These are phyloP conservation scores for Phaeodactylum tricornutum DNA, from an alignment of 108 stramenopile species.

Conservation along the genomic window DNA sequence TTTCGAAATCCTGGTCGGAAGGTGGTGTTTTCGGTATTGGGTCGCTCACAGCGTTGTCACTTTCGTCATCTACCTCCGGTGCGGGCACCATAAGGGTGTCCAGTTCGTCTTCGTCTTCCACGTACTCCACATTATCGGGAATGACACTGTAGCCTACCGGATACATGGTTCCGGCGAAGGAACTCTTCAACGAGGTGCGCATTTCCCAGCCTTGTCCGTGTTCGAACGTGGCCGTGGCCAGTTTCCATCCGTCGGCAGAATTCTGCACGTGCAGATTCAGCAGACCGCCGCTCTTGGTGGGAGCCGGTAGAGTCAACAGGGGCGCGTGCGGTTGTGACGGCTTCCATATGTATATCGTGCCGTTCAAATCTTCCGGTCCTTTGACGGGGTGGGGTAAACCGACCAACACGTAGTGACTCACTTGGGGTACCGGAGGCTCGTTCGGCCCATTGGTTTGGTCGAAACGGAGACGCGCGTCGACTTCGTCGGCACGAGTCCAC, in stretches of 20 bases:
- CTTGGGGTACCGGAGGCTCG: no score
- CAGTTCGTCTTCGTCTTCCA: constrained; percentile 53
- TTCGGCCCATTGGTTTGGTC: background rate
- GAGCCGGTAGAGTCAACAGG: constrained; percentile 8
- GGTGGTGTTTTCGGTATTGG: no score
- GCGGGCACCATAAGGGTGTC: constrained; percentile 17
- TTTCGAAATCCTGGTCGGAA: constrained; percentile 27
- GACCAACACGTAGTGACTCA: no score
- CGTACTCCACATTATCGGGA: constrained; percentile 47
- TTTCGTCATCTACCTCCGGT: constrained; percentile 1
- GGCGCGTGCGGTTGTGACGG: constrained; percentile 18
- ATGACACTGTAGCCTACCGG: constrained; percentile 48
- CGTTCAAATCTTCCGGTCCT: constrained; percentile 32
- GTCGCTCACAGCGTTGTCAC: no score
- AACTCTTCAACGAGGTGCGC: constrained; percentile 21
- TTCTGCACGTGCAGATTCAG: constrained; percentile 8
- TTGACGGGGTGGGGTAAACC: constrained; percentile 23
- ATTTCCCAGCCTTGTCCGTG: constrained; percentile 24
- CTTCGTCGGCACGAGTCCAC: no score
- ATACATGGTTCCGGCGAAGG: constrained; percentile 54
- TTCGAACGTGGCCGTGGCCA: constrained; percentile 15
- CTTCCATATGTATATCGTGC: constrained; percentile 31
- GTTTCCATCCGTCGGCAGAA: constrained; percentile 7
- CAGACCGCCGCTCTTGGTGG: constrained; percentile 19
- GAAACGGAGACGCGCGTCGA: no score